Evolutionary conservation across 2,329 filamentous ascomycete species (phyloP), one percentile per base, ranked within the genome.

Genomic region (Penicillium thymicola): DNA sequence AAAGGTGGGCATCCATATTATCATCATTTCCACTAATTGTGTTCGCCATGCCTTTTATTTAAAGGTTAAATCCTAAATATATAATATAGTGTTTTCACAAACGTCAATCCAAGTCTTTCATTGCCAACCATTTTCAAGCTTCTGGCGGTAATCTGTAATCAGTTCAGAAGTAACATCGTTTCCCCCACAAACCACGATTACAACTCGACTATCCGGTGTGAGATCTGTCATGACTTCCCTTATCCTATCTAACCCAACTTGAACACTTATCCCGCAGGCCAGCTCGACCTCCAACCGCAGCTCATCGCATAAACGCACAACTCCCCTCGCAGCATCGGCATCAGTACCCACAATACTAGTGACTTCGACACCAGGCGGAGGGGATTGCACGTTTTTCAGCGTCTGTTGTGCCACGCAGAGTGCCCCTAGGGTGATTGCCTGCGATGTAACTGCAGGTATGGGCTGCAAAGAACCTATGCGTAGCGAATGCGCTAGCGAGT

Each of bases 191-290:
- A 72, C 68, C 61, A 75, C 51, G n/a, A 74, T 58, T 11, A 75
- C 70, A 36, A 75, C 70, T 21, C 69, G 68, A 53, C 65, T 74
- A 10, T 73, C 64, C 5, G 65, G 64, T 14, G 27, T 59, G 8
- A 74, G 54, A 30, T 65, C 65, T 18, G 65, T 61, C 14, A 72
- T 53, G 4, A 58, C 58, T 34, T 70, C 60, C 53, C 59, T 68
- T 47, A 74, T 55, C 23, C 53, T 49, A 21, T 59, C 60, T n/a
- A 65, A 34, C 8, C 62, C 72, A 57, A 69, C 59, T 47, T 73
- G 89, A 18, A 95, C 75, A 48, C 86, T 88, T 5, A 92, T 91
- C 0, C 92, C 91, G 71, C 92, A 96, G 0, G 90, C 85, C 32
- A 87, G 78, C 77, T 97, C 92, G 6, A 95, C 89, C 60, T 96